Evolutionary conservation across 1,139 yeast species (phyloP).

Genomic region (Taphrina communis): DNA sequence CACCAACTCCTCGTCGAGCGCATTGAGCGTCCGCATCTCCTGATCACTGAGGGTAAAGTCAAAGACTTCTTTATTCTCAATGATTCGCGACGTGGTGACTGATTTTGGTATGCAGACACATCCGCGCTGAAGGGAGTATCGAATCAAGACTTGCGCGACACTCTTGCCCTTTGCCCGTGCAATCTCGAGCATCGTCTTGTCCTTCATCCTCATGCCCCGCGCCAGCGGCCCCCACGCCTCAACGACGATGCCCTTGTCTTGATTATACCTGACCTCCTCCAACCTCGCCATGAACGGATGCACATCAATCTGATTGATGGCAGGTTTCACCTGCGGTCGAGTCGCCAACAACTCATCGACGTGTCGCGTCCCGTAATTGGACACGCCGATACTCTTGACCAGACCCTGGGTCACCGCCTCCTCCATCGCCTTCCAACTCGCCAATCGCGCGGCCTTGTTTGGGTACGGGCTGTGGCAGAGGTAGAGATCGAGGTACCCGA

Average conservation of each 20-base stretch:
- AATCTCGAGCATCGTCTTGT: conserved; percentile 53
- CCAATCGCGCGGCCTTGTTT: conserved; percentile 50
- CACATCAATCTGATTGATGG: conserved; percentile 60
- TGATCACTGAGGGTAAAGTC: conserved; percentile 60
- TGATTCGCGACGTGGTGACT: conserved; percentile 64
- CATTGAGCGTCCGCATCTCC: conserved; percentile 56
- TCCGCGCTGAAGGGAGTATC: conserved; percentile 58
- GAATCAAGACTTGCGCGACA: conserved; percentile 57
- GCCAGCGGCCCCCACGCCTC: conserved; percentile 71
- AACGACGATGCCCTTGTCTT: conserved; percentile 57
- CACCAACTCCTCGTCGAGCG: conserved; percentile 44
- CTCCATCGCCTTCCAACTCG: conserved; percentile 58
- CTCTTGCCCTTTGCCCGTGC: conserved; percentile 54
- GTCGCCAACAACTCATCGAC: conserved; percentile 54
- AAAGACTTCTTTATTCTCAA: conserved; percentile 61
- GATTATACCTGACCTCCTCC: conserved; percentile 61
- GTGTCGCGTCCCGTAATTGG: conserved; percentile 56
- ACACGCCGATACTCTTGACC: conserved; percentile 55
- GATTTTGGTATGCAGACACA: conserved; percentile 79
- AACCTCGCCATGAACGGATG: conserved; percentile 60
- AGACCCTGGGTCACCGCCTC: conserved; percentile 53
- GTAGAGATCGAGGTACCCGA: conserved; percentile 59
- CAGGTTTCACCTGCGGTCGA: conserved; percentile 54
- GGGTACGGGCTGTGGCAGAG: conserved; percentile 54
- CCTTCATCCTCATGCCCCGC: conserved; percentile 63